Percentiles rank a stretch among this genome's conserved stretches.
These are phyloP conservation scores for Dentiscutata heterogama DNA, from an alignment of 371 early-diverging fungal genomes.

Conservation along the genomic window DNA sequence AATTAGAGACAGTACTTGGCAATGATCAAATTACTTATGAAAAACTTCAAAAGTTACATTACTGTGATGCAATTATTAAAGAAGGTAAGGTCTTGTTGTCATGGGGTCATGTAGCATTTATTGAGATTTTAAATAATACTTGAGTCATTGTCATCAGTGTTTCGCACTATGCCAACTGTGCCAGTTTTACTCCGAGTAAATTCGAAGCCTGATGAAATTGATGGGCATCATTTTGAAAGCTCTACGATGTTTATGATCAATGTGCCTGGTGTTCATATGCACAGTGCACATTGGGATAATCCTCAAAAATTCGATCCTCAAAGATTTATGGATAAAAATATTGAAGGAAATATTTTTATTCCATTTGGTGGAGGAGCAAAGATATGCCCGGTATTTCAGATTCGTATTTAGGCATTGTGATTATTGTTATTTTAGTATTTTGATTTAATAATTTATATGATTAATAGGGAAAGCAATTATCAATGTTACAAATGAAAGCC, in stretches of 20 bases:
- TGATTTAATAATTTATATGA: not conserved
- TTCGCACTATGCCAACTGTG: constrained; percentile 6
- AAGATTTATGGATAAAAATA: constrained; percentile 5
- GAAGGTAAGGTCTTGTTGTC: constrained; percentile 15
- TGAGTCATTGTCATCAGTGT: not conserved
- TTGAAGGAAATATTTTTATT: not conserved
- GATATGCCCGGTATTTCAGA: constrained; percentile 18
- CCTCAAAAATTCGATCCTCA: constrained; percentile 42
- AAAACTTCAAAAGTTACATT: constrained; percentile 18
- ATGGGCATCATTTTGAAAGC: not conserved
- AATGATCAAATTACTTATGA: constrained; percentile 22
- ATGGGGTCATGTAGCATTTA: not conserved
- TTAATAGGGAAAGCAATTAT: constrained; percentile 22
- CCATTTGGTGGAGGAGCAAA: constrained; percentile 27
- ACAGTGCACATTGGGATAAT: constrained; percentile 10
- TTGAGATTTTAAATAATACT: not conserved
- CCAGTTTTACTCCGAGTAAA: not conserved
- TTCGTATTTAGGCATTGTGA: not conserved
- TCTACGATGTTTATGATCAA: constrained; percentile 1
- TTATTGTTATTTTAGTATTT: not conserved
- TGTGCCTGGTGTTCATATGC: not conserved
- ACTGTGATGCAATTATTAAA: constrained; percentile 42
- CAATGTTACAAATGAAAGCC: constrained; percentile 36
- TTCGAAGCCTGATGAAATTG: constrained; percentile 17
- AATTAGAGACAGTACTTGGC: constrained; percentile 19